Evolutionary conservation across 2,329 filamentous ascomycete species (phyloP), one percentile per base, ranked within the genome.

Genomic region (Xylaria sp.): DNA sequence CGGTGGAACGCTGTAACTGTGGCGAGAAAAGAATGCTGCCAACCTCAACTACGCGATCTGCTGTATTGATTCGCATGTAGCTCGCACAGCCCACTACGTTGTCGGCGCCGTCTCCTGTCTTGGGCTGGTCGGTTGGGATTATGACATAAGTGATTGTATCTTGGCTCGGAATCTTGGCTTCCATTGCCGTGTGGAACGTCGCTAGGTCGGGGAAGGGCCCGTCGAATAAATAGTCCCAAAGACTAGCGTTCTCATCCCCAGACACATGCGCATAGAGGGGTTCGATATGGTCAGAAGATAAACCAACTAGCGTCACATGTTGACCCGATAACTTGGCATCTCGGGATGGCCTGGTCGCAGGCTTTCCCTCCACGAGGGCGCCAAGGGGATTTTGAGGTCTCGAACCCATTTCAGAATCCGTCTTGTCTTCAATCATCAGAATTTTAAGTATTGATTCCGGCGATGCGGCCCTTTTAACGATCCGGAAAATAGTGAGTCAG

Each of bases 11-110:
- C 70, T 86, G 83, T 15, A 89, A 71, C 1, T 69, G 65, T 0
- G 78, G 73, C 0, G 82, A 78, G 64, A 85, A 84, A 11, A 87
- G 74, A 15, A 89, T 76, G 63, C 87, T 31, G 28, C 28, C 88
- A 23, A 89, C 80, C 67, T 90, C 88, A 0, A 89, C 74, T 21
- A 78, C 76, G 1, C 81, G 78, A 57, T 88, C 78, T 0, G 69
- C 65, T 0, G 82, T 77, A 4, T 80, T 76, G 52, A 86, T 82
- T 57, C 78, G 79, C 68, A 87, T 72, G 58, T 71, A 69, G 23
- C 69, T 67, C 2, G 70, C 64, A 25, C 67, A 69, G 25, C 73
- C 73, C 25, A 72, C 60, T 40, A 70, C 51, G 2, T 65, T 65
- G 8, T 60, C 64, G 19, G 53, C 45, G 14, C 63, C 58, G 31